Evolutionary conservation across 2,329 filamentous ascomycete species (phyloP), one percentile per base, ranked within the genome.

Genomic region (Chaetothyriales sp.): DNA sequence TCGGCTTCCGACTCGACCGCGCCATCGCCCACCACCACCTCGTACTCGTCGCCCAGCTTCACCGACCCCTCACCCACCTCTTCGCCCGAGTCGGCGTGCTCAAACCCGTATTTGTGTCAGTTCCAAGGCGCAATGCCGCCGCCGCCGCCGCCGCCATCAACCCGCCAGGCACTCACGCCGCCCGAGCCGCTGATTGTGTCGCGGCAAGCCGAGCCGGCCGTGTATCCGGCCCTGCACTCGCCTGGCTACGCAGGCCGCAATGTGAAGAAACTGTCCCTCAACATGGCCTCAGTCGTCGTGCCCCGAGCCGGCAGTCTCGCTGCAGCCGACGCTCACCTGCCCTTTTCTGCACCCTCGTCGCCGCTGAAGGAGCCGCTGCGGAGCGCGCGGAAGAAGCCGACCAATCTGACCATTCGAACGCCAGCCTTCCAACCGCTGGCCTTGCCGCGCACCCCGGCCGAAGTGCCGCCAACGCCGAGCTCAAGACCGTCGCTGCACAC

Each of bases 1-100:
- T 63, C 67, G 49, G 64, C 64, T n/a, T 86, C 85, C 15, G 87
- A 86, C 58, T 97, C 92, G 1, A 86, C 86, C 44, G 89, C 95
- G 63, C 95, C 90, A 19, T 97, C 90, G 7, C 92, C 92, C 1
- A 97, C 90, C 1, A 97, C 90, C 6, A 95, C 89, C 2, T 95
- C 90, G 1, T 79, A 92, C 48, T 95, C 89, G 5, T 94, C 89
- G 4, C 90, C 88, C 7, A 86, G 88, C 28, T 76, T 92, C 47
- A 89, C 89, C 28, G 90, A 97, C 62, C 84, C 87, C 6, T 95
- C 90, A 4, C 89, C 92, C 2, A 90, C 85, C 49, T 88, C 89
- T 19, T 95, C 90, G 1, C 90, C 90, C 7, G 89, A 95, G 68
- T 95, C 92, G 2, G 87, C 89, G 1, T 84, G 85, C 52, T 74